Evolutionary conservation across 495 filamentous ascomycete genomes (phyloP).

Genomic region (Halenospora varia): DNA sequence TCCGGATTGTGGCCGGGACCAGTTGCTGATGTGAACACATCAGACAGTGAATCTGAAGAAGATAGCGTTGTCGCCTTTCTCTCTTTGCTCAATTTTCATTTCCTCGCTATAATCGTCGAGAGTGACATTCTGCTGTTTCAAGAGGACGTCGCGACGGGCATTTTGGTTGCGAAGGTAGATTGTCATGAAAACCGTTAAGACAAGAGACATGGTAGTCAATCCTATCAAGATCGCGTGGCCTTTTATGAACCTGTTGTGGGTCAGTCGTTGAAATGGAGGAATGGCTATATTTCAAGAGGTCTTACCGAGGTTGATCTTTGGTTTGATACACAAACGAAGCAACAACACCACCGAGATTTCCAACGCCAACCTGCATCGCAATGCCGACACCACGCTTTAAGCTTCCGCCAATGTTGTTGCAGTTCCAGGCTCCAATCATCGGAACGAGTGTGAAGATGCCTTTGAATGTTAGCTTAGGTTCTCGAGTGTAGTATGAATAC

Average conservation of each 20-base stretch:
- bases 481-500: constrained; percentile 60
- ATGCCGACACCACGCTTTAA: constrained; percentile 75
- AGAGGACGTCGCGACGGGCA: constrained; percentile 3
- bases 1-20: neutral
- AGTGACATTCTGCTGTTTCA: neutral
- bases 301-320: constrained; percentile 53
- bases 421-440: constrained; percentile 73
- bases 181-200: constrained; percentile 14
- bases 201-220: constrained; percentile 24
- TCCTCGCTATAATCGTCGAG: constrained; percentile 7
- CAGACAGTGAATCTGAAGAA: constrained; percentile 17
- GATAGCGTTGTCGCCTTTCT: constrained; percentile 14
- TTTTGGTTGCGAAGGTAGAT: constrained; percentile 12
- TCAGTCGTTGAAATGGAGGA: neutral
- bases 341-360: constrained; percentile 67
- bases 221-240: constrained; percentile 16
- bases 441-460: constrained; percentile 77
- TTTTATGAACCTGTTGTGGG: constrained; percentile 5
- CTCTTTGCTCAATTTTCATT: constrained; percentile 8
- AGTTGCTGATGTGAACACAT: neutral
- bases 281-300: too few relatives aligned
- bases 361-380: constrained; percentile 76
- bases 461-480: constrained; percentile 29
- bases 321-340: constrained; percentile 62
- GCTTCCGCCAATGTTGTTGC: constrained; percentile 76